These are phyloP conservation scores for Phytophthora tentaculata DNA, from an alignment of 352 stramenopile genomes.

Conservation along the genomic window DNA sequence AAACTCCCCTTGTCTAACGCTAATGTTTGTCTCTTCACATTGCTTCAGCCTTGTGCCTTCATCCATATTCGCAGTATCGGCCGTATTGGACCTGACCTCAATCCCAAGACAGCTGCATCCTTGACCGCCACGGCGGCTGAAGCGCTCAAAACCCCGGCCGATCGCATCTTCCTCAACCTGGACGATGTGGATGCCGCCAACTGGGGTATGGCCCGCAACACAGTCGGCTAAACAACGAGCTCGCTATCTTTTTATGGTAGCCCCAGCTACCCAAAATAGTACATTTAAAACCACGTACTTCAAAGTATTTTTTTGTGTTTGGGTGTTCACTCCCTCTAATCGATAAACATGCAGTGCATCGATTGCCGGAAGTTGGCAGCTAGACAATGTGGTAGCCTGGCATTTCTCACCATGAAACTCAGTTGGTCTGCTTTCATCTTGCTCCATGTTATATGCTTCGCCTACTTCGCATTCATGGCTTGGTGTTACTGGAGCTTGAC, in stretches of 20 bases:
- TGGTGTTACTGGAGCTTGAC: background rate
- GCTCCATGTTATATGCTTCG: background rate
- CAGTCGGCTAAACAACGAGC: constrained; percentile 13
- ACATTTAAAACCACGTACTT: background rate
- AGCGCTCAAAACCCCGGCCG: constrained; percentile 29
- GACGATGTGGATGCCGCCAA: constrained; percentile 41
- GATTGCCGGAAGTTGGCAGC: too few species aligned
- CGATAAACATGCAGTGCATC: too few species aligned
- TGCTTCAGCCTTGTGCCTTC: constrained; percentile 45
- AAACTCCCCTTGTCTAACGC: background rate
- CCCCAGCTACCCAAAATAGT: background rate
- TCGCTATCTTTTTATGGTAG: background rate
- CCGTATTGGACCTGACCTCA: constrained; percentile 39
- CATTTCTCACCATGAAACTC: too few species aligned
- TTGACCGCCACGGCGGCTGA: constrained; percentile 31
- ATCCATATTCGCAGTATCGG: constrained; percentile 48
- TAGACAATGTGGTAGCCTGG: too few species aligned
- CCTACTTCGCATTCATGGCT: background rate
- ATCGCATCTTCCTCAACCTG: constrained; percentile 52
- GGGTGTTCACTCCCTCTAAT: background rate
- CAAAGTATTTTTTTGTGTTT: too few species aligned
- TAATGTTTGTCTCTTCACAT: background rate
- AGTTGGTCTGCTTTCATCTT: background rate
- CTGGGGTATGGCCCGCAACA: constrained; percentile 31
- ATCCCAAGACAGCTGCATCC: constrained; percentile 35